Evolutionary conservation across 2,329 filamentous ascomycete species (phyloP).

Genomic region (Cordyceps cateniannulata): DNA sequence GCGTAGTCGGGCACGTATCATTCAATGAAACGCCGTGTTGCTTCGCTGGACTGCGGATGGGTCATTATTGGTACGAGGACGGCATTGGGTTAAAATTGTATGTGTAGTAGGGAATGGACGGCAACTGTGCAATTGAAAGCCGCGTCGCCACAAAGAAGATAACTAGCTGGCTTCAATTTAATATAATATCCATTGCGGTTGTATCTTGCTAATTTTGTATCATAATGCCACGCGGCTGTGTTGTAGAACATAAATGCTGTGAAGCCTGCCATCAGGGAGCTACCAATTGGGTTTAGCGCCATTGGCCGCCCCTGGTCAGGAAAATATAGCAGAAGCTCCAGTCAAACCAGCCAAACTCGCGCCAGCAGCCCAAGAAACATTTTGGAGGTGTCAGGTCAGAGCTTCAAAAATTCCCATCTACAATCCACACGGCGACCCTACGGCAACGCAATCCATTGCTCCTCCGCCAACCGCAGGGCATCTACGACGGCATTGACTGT

Average conservation of each 20-base stretch:
- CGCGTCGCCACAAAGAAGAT: too few relatives aligned
- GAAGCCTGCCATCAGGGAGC: not conserved
- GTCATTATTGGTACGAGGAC: too few relatives aligned
- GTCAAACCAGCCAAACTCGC: not conserved
- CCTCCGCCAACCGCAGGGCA: not conserved
- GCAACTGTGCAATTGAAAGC: too few relatives aligned
- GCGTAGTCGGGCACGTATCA: not conserved
- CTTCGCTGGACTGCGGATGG: not conserved
- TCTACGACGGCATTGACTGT: not conserved
- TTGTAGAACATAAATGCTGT: not conserved
- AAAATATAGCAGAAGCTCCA: slow-evolving; percentile 13
- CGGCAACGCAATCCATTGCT: slow-evolving; percentile 8
- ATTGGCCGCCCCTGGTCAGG: not conserved
- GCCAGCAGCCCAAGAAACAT: slow-evolving; percentile 6
- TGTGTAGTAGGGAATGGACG: too few relatives aligned
- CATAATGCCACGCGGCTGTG: too few relatives aligned
- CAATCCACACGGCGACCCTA: slow-evolving; percentile 5
- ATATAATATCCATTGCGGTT: not conserved
- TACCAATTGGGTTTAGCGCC: slow-evolving; percentile 11
- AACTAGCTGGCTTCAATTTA: not conserved
- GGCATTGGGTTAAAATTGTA: too few relatives aligned
- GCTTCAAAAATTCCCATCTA: slow-evolving; percentile 10
- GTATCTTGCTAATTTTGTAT: not conserved
- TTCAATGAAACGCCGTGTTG: not conserved
- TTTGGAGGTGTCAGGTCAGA: not conserved